Evolutionary conservation across 2,329 filamentous ascomycete genomes (phyloP), one percentile per base, ranked within the genome.

Genomic region (Elsinoe batatas): DNA sequence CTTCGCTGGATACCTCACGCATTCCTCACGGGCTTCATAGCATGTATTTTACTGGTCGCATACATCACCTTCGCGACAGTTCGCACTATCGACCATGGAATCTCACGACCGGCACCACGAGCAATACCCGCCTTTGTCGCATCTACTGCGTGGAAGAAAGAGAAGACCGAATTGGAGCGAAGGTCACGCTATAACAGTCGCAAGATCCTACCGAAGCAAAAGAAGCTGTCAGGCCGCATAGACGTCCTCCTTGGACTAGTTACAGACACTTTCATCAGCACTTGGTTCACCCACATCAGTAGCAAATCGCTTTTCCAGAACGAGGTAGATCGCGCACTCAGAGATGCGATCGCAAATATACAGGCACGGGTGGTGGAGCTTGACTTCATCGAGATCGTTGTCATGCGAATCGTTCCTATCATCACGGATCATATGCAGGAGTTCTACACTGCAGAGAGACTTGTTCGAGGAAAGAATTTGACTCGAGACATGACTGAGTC

Each of bases 401-500:
- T 91, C 15, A 87, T 85, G 59, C 83, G 85, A 36, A 78, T 97
- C 46, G 84, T 96, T 37, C 94, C 94, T 11, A 83, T 97, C 57
- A 69, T 98, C 61, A 97, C 91, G 30, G 78, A 82, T 8, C 93
- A 98, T 70, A 82, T 98, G 64, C 87, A 82, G 61, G 88, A 95
- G 62, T 95, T 95, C 63, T 88, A 91, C 68, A 84, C 93, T 61
- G 93, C 93, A 0, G 93, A 98, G 73, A 81, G 86, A 57, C 80
- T 83, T 7, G 88, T 98, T 10, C 81, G 91, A 54, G 94, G 94
- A 11, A 87, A 84, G 67, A 88, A 95, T 69, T 75, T 97, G 56
- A 93, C 90, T 63, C 83, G 88, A 53, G 90, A 85, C 61, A 84
- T 98, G 56, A 97, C 94, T 2, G 93, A 98, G 72, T 95, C 91